A percentile compares a stretch with the other conserved stretches of the same genome.
Conservation (phyloP, 257 asterid species). For the Gynochthodes officinalis region DNA sequence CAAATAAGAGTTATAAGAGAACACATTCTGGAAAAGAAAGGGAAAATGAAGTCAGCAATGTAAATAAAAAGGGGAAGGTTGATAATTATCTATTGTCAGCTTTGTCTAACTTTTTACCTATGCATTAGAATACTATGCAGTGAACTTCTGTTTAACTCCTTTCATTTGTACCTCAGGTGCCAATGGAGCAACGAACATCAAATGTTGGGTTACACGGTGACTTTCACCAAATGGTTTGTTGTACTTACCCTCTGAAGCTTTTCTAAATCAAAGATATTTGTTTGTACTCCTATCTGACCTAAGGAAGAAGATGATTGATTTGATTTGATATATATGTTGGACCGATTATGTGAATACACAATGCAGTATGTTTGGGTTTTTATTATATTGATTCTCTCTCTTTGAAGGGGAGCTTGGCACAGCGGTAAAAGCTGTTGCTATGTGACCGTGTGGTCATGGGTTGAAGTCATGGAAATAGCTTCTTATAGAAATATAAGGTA, state of each 20-base stretch:
- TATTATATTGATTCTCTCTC: too few species aligned
- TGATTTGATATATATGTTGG: not conserved
- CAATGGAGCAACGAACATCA: slow-evolving; percentile 48
- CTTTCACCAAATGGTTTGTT: slow-evolving; percentile 62
- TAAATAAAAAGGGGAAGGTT: slow-evolving; percentile 80
- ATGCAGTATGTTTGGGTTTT: not conserved
- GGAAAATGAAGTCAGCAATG: slow-evolving; percentile 31
- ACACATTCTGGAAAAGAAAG: slow-evolving; percentile 58
- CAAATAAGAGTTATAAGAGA: slow-evolving; percentile 54
- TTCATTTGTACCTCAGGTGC: slow-evolving; percentile 46
- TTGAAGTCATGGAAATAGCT: too few species aligned
- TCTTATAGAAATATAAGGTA: too few species aligned
- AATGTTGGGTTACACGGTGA: slow-evolving; percentile 49
- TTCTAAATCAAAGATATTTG: slow-evolving; percentile 8
- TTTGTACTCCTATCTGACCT: not conserved
- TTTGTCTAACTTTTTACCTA: not conserved
- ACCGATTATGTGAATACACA: not conserved
- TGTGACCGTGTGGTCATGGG: too few species aligned
- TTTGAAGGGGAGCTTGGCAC: too few species aligned
- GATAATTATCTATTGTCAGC: slow-evolving; percentile 17
- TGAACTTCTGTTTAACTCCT: slow-evolving; percentile 6
- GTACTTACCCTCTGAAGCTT: slow-evolving; percentile 23
- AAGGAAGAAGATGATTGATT: not conserved
- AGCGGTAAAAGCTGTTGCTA: too few species aligned
- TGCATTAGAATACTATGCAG: slow-evolving; percentile 6